phyloP scores from a whole-genome alignment of 164 flowering plant species.

The Berberis vulgaris region DNA sequence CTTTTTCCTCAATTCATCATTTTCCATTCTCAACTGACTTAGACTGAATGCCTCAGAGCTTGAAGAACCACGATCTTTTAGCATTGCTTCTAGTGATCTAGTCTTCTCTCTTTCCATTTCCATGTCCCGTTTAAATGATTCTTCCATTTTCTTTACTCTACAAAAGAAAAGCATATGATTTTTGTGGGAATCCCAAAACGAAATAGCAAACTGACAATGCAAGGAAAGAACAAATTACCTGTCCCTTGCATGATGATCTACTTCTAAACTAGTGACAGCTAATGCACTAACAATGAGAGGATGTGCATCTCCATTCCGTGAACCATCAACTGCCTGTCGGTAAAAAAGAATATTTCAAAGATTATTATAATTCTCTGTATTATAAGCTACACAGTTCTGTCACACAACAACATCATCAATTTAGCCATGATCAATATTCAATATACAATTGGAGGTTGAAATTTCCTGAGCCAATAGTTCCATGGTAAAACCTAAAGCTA shows the following conservation, averaged over 20 bases:
- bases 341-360: not conserved
- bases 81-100: slow-evolving; percentile 42
- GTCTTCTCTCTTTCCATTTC: slow-evolving; percentile 37
- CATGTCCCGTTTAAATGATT: slow-evolving; percentile 27
- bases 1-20: slow-evolving; percentile 26
- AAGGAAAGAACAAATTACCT: slow-evolving; percentile 22
- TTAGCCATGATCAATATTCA: no score
- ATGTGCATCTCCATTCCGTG: slow-evolving; percentile 5
- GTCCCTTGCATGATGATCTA: slow-evolving; percentile 42
- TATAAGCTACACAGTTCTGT: no score
- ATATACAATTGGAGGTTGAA: no score
- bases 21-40: slow-evolving; percentile 42
- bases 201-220: not conserved
- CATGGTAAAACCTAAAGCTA: no score
- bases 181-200: no score
- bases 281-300: slow-evolving; percentile 11
- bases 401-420: no score
- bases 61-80: slow-evolving; percentile 12
- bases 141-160: slow-evolving; percentile 46
- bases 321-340: slow-evolving; percentile 19
- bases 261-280: slow-evolving; percentile 16
- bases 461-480: no score
- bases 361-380: no score
- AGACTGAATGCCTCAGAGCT: slow-evolving; percentile 9
- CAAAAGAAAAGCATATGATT: not conserved